A percentile compares a stretch with the other conserved stretches of the same genome.
phyloP scores from a whole-genome alignment of 306 rosid genomes.

The Arachis hypogaea region DNA sequence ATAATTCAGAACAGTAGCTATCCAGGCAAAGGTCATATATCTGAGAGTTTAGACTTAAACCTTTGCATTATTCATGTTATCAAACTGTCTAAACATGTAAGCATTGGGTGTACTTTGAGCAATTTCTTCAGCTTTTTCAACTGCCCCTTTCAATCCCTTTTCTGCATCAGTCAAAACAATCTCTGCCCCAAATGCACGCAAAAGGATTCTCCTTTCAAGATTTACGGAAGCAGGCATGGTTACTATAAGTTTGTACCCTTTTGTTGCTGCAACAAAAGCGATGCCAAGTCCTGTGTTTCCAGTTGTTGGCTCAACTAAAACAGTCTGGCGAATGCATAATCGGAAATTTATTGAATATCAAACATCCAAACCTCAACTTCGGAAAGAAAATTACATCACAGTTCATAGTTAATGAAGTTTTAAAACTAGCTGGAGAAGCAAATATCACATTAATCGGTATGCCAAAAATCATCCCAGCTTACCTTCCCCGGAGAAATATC shows the following conservation, averaged over 20 bases:
- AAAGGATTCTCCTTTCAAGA: constrained; percentile 84
- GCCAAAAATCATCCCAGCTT: constrained; percentile 29
- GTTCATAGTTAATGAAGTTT: background rate
- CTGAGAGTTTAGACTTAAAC: constrained; percentile 54
- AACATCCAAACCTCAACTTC: constrained; percentile 23
- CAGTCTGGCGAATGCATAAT: constrained; percentile 55
- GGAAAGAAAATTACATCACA: constrained; percentile 30
- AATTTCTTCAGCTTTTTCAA: constrained; percentile 90
- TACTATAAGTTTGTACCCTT: constrained; percentile 82
- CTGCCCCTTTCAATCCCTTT: constrained; percentile 90
- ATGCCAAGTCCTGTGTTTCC: constrained; percentile 96
- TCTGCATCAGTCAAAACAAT: constrained; percentile 82
- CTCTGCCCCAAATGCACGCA: constrained; percentile 94
- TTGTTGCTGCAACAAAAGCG: constrained; percentile 87
- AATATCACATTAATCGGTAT: background rate
- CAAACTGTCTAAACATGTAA: constrained; percentile 92
- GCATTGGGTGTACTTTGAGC: constrained; percentile 67
- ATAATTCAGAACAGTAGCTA: constrained; percentile 28
- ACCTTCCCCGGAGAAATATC: constrained; percentile 82
- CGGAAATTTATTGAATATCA: constrained; percentile 29
- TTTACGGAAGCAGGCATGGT: constrained; percentile 92
- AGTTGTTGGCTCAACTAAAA: constrained; percentile 93
- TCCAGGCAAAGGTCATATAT: constrained; percentile 24
- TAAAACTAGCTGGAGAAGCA: constrained; percentile 6
- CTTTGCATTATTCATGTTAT: constrained; percentile 76